Evolutionary conservation across 140 eudicot genomes (phyloP).

Genomic region (Anethum foeniculum): DNA sequence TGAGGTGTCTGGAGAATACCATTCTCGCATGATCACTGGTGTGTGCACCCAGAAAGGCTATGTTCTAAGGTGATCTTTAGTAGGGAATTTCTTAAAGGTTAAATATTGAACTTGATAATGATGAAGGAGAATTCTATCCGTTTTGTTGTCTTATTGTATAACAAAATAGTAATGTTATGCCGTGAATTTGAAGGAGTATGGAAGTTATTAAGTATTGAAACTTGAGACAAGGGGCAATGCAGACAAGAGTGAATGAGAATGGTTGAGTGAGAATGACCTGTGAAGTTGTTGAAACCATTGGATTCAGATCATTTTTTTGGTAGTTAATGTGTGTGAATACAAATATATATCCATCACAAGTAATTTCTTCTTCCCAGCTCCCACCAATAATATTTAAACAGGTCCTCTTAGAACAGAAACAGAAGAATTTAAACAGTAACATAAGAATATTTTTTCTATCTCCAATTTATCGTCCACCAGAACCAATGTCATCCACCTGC

Average conservation of each 20-base stretch:
- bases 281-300: not conserved
- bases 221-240: constrained; percentile 8
- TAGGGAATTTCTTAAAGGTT: not conserved
- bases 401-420: not conserved
- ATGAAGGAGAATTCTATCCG: not conserved
- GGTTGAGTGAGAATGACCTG: not conserved
- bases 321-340: not conserved
- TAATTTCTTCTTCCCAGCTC: too few relatives aligned
- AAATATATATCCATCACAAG: too few relatives aligned
- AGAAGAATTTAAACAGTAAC: too few relatives aligned
- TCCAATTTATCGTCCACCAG: not conserved
- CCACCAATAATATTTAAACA: not conserved
- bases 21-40: not conserved
- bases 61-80: not conserved
- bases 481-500: not conserved
- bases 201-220: not conserved
- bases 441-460: too few relatives aligned
- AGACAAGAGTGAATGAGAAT: not conserved
- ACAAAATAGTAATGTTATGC: not conserved
- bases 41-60: not conserved
- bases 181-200: constrained; percentile 18
- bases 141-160: not conserved
- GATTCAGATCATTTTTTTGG: not conserved
- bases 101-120: not conserved
- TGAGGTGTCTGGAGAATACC: not conserved